Evolutionary conservation across 2,329 filamentous ascomycete genomes (phyloP), one percentile per base, ranked within the genome.

Genomic region (Bipolaris zeicola): DNA sequence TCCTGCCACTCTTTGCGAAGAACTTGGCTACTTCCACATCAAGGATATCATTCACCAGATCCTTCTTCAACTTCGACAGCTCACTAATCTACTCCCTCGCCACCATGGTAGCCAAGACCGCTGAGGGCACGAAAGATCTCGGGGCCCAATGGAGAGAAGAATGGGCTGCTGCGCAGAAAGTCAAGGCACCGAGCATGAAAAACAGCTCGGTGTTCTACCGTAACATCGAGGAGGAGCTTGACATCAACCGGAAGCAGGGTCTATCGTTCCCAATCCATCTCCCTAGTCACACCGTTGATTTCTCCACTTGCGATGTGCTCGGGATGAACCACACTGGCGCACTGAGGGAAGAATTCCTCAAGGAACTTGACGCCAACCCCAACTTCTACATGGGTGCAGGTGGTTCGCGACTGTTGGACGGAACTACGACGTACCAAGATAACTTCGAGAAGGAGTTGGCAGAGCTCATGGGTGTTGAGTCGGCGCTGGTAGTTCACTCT

Each of bases 231-330:
- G 52, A 62, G 28, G 39, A 60, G 52, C 45, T 62, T 18, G 50
- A 67, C 22, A 11, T 28, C 1, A 37, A 39, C 26, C 18, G 50
- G 16, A 20, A 24, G 43, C 14, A 49, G 45, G 10, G 22, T 16
- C 6, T 36, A 51, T 14, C 6, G 18, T 20, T 34, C 18, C 28
- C 31, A 34, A 20, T 33, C 2, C 43, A 34, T 14, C 28, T 34
- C 20, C 22, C 43, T 16, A 28, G 26, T 14, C 18, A 26, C 11
- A 18, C 22, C 8, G 2, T 14, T 13, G 85, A 88, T 70, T 87
- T 87, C 63, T 83, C 81, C 3, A 85, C 85, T 18, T 85, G 84
- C 66, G 85, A 88, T 65, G 83, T 86, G 56, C 78, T 88, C 3
- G 85, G 82, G 0, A 73, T 88, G 6, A 79, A 72, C 1, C 76